phyloP scores from a whole-genome alignment of 164 flowering plant genomes.

The Stephania yunnanensis region DNA sequence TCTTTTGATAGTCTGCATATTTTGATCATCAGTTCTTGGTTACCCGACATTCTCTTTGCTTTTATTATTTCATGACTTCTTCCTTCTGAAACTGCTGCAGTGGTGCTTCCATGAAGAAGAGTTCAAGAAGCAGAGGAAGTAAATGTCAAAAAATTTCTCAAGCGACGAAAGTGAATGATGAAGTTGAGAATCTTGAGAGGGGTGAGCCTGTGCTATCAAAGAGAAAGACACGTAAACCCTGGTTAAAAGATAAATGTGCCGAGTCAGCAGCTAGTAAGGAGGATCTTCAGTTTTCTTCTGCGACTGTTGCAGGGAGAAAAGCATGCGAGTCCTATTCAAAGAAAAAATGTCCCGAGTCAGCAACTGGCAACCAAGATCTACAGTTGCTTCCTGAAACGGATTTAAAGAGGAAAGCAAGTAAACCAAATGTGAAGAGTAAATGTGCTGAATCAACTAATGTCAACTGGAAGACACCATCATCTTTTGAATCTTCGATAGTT shows the following conservation, averaged over 20 bases:
- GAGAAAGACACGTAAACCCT: slow-evolving; percentile 4
- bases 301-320: too few relatives aligned
- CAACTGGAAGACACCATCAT: background rate
- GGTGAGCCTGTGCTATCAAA: slow-evolving; percentile 8
- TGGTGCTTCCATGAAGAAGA: slow-evolving; percentile 12
- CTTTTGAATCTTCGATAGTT: slow-evolving; percentile 6
- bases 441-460: too few relatives aligned
- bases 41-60: background rate
- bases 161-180: slow-evolving; percentile 4
- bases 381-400: too few relatives aligned
- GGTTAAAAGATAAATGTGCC: background rate
- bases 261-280: slow-evolving; percentile 2
- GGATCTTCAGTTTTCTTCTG: background rate
- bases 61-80: background rate
- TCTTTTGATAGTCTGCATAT: background rate
- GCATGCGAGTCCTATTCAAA: too few relatives aligned
- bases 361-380: too few relatives aligned
- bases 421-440: too few relatives aligned
- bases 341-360: too few relatives aligned
- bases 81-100: slow-evolving; percentile 20
- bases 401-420: too few relatives aligned
- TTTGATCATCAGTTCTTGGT: background rate
- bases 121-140: slow-evolving; percentile 12
- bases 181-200: slow-evolving; percentile 6
- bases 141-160: slow-evolving; percentile 6